Conservation (phyloP, 176 grass and related monocot genomes). For the Leersia perrieri region DNA sequence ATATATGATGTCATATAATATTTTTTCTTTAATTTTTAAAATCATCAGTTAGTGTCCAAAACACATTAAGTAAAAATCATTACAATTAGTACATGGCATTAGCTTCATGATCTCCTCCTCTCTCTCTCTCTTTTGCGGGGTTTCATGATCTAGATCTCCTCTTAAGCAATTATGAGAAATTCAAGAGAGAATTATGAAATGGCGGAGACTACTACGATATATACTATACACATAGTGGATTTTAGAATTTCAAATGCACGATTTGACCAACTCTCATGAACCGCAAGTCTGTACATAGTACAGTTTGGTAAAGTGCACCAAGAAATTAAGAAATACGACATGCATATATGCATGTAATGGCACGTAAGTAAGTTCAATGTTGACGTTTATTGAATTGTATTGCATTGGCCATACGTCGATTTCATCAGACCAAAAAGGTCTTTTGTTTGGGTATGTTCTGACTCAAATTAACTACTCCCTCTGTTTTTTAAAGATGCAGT, state of each 20-base stretch:
- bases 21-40: too few species aligned
- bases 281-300: neutral
- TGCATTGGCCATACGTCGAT: neutral
- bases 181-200: neutral
- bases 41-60: too few species aligned
- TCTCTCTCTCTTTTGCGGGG: too few species aligned
- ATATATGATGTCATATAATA: too few species aligned
- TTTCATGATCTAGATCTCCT: too few species aligned
- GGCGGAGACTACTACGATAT: neutral
- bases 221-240: neutral
- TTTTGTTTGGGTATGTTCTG: constrained; percentile 13
- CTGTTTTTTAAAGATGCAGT: too few species aligned
- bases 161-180: neutral
- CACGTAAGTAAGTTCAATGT: neutral
- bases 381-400: neutral
- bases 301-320: neutral
- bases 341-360: neutral
- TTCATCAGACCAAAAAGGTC: neutral
- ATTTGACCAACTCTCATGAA: constrained; percentile 20
- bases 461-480: neutral
- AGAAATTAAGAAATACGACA: neutral
- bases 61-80: too few species aligned
- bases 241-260: neutral
- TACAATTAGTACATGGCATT: too few species aligned
- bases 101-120: too few species aligned